Conservation (phyloP, 164 flowering plant species). For the Berberis thunbergii region DNA sequence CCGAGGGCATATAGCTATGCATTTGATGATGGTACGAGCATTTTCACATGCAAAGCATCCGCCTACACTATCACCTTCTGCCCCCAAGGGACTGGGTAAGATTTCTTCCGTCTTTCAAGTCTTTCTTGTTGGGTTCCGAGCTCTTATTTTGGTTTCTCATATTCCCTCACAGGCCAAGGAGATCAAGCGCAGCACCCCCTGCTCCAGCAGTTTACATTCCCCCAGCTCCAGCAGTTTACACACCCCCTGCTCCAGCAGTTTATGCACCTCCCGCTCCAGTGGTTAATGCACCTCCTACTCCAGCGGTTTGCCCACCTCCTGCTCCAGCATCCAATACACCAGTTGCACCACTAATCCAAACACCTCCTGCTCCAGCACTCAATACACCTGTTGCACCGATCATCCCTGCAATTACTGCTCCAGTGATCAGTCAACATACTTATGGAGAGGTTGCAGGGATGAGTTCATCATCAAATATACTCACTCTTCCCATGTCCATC, state of each 20-base stretch:
- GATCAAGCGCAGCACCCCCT: conserved; percentile 5
- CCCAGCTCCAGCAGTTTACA: neutral
- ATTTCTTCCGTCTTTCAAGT: neutral
- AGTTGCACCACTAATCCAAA: no score
- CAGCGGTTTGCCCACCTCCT: no score
- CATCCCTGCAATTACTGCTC: neutral
- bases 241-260: neutral
- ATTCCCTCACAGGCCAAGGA: conserved; percentile 14
- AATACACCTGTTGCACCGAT: no score
- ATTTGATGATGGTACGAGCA: conserved; percentile 76
- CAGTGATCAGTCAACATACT: conserved; percentile 7
- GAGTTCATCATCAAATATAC: conserved; percentile 14
- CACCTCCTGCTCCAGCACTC: no score
- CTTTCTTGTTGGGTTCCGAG: neutral
- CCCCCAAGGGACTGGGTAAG: conserved; percentile 42
- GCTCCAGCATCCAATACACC: no score
- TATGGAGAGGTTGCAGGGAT: conserved; percentile 15
- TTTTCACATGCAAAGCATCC: conserved; percentile 72
- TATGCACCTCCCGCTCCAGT: no score
- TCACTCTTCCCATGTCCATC: conserved; percentile 10
- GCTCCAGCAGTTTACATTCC: neutral
- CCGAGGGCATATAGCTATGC: conserved; percentile 86
- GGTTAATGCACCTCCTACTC: no score
- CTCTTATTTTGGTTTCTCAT: neutral
- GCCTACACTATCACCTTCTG: conserved; percentile 66